Conservation (phyloP, 345 rosid genomes). For the Boechera divaricarpa region DNA sequence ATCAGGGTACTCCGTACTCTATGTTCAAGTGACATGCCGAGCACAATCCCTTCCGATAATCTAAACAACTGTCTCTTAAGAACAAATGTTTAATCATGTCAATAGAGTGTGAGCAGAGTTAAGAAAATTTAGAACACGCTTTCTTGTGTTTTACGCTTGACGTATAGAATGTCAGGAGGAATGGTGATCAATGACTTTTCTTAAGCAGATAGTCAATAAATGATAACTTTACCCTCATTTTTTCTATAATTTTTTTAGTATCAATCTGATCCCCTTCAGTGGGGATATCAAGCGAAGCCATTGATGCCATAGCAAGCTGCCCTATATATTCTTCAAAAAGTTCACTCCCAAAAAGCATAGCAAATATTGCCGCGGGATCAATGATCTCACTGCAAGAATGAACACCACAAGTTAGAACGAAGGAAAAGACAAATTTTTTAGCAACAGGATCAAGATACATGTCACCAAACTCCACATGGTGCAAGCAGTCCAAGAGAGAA, state of each 20-base stretch:
- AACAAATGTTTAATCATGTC: constrained; percentile 13
- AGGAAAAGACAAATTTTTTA: constrained; percentile 7
- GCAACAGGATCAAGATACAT: constrained; percentile 27
- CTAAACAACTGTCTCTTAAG: neutral
- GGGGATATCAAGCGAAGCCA: constrained; percentile 73
- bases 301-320: constrained; percentile 83
- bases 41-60: constrained; percentile 6
- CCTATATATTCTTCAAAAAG: constrained; percentile 93
- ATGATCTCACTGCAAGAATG: constrained; percentile 74
- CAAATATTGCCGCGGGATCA: constrained; percentile 86
- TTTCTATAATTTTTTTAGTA: constrained; percentile 68
- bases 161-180: constrained; percentile 1
- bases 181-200: neutral
- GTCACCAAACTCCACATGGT: constrained; percentile 4
- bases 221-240: constrained; percentile 64
- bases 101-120: constrained; percentile 1
- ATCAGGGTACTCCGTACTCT: neutral
- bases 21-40: constrained; percentile 12
- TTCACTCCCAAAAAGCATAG: constrained; percentile 96
- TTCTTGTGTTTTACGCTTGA: constrained; percentile 13
- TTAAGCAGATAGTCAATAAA: constrained; percentile 5
- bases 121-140: neutral
- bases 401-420: constrained; percentile 20
- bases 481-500: constrained; percentile 30
- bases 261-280: constrained; percentile 53